Evolutionary conservation across 805 yeast genomes (phyloP).

Genomic region (Starmerella vaccinii): DNA sequence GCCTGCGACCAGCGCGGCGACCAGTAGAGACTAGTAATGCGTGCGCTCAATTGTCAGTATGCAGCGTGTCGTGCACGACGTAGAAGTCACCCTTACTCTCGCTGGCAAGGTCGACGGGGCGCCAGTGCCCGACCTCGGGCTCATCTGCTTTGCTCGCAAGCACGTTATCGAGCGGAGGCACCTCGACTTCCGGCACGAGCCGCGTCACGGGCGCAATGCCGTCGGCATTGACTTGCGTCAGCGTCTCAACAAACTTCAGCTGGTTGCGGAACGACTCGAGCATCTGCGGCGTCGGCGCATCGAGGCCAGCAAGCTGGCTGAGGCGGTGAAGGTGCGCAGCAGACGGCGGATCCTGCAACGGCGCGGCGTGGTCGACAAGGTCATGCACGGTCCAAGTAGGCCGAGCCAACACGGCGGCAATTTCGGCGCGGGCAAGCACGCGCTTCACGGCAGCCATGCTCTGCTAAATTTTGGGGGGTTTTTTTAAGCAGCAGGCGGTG

Average conservation of each 20-base stretch:
- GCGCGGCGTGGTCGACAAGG: constrained; percentile 22
- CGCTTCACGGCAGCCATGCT: neutral
- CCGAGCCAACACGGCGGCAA: constrained; percentile 17
- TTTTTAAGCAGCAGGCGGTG: no score
- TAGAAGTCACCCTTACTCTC: constrained; percentile 25
- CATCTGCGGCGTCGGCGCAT: constrained; percentile 25
- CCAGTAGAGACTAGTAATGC: no score
- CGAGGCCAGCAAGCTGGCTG: constrained; percentile 20
- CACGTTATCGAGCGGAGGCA: constrained; percentile 20
- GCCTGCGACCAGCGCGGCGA: no score
- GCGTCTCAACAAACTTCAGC: constrained; percentile 33
- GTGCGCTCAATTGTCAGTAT: constrained; percentile 2
- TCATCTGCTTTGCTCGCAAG: constrained; percentile 13
- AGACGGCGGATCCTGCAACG: constrained; percentile 19
- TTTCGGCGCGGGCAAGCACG: constrained; percentile 10
- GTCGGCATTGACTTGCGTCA: constrained; percentile 30
- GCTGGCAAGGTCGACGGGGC: constrained; percentile 26
- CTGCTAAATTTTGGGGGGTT: neutral
- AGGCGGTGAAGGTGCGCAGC: constrained; percentile 17
- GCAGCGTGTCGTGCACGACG: constrained; percentile 26
- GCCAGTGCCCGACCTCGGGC: constrained; percentile 25
- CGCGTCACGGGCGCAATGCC: constrained; percentile 31
- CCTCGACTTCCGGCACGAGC: constrained; percentile 20
- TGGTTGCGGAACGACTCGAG: constrained; percentile 30
- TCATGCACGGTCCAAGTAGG: constrained; percentile 29